phyloP scores from a whole-genome alignment of 345 rosid genomes.

The Acer campestre region DNA sequence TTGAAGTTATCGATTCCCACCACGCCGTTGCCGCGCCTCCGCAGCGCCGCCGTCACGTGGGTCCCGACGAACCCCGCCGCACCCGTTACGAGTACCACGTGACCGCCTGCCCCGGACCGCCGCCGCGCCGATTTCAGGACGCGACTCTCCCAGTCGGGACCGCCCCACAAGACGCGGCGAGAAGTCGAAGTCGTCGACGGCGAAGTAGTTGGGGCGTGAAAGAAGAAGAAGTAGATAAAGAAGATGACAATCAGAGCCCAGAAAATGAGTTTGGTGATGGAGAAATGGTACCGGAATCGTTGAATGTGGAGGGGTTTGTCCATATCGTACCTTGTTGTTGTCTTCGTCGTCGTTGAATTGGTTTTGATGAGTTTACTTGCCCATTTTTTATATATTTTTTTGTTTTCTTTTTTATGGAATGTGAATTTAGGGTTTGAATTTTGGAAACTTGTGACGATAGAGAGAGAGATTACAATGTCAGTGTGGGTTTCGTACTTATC shows the following conservation, averaged over 20 bases:
- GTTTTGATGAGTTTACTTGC: not conserved
- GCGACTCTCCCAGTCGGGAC: slow-evolving; percentile 41
- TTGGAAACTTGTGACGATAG: no score
- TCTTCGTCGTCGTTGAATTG: not conserved
- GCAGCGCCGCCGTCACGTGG: slow-evolving; percentile 48
- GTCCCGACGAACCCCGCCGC: slow-evolving; percentile 67
- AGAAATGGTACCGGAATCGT: slow-evolving; percentile 24
- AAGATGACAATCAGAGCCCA: slow-evolving; percentile 33
- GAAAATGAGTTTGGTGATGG: slow-evolving; percentile 23
- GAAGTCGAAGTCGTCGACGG: slow-evolving; percentile 28
- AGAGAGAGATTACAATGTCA: not conserved
- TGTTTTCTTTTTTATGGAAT: not conserved
- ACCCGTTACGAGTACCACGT: slow-evolving; percentile 52
- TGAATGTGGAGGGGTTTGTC: slow-evolving; percentile 31
- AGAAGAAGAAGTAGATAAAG: slow-evolving; percentile 24
- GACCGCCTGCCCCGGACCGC: slow-evolving; percentile 33
- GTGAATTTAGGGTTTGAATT: not conserved
- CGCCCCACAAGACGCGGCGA: slow-evolving; percentile 39
- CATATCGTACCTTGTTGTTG: slow-evolving; percentile 6
- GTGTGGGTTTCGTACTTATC: not conserved
- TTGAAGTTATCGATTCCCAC: slow-evolving; percentile 59
- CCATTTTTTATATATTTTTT: no score
- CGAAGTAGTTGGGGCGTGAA: slow-evolving; percentile 21
- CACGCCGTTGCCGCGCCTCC: slow-evolving; percentile 55
- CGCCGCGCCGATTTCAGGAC: slow-evolving; percentile 41